These are phyloP conservation scores for Ceratonia siliqua DNA, from an alignment of 306 rosid genomes.

Conservation along the genomic window DNA sequence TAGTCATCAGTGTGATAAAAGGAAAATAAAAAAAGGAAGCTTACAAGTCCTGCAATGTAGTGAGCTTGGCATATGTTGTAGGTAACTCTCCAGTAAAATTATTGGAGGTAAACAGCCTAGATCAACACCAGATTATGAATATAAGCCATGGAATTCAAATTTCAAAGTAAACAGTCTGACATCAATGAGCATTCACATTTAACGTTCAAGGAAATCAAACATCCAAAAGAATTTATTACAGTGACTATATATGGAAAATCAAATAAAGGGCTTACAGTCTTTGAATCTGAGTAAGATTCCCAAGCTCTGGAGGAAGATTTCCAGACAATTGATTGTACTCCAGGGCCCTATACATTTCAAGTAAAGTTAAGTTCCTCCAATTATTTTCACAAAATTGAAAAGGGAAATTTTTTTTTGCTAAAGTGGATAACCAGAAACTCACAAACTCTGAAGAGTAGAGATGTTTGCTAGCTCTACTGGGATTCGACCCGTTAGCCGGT, in stretches of 20 bases:
- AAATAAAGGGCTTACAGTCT: slow-evolving; percentile 51
- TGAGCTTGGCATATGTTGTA: slow-evolving; percentile 48
- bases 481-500: slow-evolving; percentile 63
- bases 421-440: slow-evolving; percentile 38
- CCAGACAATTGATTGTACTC: slow-evolving; percentile 63
- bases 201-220: slow-evolving; percentile 1
- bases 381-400: neutral
- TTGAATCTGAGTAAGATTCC: slow-evolving; percentile 48
- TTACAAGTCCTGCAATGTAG: slow-evolving; percentile 56
- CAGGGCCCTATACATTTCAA: slow-evolving; percentile 47
- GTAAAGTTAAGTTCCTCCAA: neutral
- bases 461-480: slow-evolving; percentile 72
- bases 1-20: neutral
- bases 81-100: slow-evolving; percentile 71
- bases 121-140: neutral
- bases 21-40: slow-evolving; percentile 16
- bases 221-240: neutral
- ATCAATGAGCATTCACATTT: neutral
- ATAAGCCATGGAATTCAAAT: neutral
- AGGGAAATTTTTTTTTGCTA: neutral
- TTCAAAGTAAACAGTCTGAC: neutral
- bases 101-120: slow-evolving; percentile 61
- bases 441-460: slow-evolving; percentile 65
- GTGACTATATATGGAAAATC: neutral
- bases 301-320: slow-evolving; percentile 63